phyloP scores from a whole-genome alignment of 371 early-diverging fungal genomes.

The Chytridium lagenaria region DNA sequence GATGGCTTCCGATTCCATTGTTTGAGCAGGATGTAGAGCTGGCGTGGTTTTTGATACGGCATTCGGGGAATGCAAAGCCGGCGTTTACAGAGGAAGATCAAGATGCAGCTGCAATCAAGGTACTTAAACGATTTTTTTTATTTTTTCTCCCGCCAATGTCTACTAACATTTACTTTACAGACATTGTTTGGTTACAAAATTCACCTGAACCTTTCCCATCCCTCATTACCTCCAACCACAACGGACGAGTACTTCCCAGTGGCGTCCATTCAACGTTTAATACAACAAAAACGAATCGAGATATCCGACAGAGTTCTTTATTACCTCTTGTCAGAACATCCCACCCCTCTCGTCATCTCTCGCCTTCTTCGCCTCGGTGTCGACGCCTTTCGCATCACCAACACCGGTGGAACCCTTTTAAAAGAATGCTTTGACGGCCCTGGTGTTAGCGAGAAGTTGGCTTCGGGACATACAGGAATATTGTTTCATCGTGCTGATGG shows the following conservation, averaged over 20 bases:
- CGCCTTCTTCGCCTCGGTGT: constrained; percentile 25
- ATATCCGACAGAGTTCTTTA: constrained; percentile 28
- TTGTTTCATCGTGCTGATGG: constrained; percentile 33
- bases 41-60: constrained; percentile 40
- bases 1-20: constrained; percentile 34
- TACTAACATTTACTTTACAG: no score
- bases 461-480: constrained; percentile 18
- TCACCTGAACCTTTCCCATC: constrained; percentile 25
- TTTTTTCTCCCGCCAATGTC: no score
- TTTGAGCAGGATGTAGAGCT: constrained; percentile 41
- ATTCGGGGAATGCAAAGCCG: constrained; percentile 26
- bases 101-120: constrained; percentile 31
- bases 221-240: constrained; percentile 18
- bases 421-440: constrained; percentile 35
- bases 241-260: constrained; percentile 30
- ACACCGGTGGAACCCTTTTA: constrained; percentile 23
- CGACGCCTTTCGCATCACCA: constrained; percentile 2
- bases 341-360: constrained; percentile 20
- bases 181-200: constrained; percentile 35
- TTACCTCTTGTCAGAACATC: constrained; percentile 13
- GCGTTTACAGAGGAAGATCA: constrained; percentile 10
- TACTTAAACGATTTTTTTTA: no score
- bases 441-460: constrained; percentile 6
- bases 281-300: constrained; percentile 17
- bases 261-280: constrained; percentile 19